Evolutionary conservation across 176 grass and related monocot species (phyloP).

Genomic region (Poa pratensis): DNA sequence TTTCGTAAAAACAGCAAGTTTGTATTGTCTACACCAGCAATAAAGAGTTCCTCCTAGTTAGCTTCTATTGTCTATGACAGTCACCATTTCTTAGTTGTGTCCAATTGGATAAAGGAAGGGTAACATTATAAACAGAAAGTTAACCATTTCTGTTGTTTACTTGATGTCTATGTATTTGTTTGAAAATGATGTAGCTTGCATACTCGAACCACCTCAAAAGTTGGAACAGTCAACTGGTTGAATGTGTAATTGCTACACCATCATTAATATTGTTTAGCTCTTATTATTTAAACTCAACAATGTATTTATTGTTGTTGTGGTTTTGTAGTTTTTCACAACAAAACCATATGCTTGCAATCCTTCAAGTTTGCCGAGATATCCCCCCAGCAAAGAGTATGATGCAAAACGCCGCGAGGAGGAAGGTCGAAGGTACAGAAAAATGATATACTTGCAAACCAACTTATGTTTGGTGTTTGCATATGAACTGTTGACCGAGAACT

Average conservation of each 20-base stretch:
- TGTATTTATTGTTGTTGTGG: slow-evolving; percentile 25
- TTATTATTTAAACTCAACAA: background rate
- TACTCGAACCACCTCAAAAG: background rate
- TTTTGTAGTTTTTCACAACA: slow-evolving; percentile 83
- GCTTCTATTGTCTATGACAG: background rate
- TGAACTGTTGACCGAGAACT: slow-evolving; percentile 2
- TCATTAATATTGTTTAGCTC: slow-evolving; percentile 16
- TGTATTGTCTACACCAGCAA: background rate
- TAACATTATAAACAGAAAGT: background rate
- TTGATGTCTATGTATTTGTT: background rate
- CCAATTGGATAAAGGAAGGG: slow-evolving; percentile 8
- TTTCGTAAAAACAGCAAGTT: background rate
- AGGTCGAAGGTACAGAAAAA: slow-evolving; percentile 62
- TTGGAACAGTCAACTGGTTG: slow-evolving; percentile 17
- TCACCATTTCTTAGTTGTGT: background rate
- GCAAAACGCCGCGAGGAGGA: slow-evolving; percentile 92
- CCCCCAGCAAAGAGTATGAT: slow-evolving; percentile 98
- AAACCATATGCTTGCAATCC: slow-evolving; percentile 94
- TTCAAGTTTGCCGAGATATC: slow-evolving; percentile 90
- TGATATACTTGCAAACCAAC: background rate
- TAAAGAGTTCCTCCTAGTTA: background rate
- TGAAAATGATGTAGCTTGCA: slow-evolving; percentile 19
- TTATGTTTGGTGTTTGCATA: background rate
- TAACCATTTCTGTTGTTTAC: background rate
- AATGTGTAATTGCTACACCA: slow-evolving; percentile 7